phyloP scores from a whole-genome alignment of 306 rosid species.

The Dryas drummondii region DNA sequence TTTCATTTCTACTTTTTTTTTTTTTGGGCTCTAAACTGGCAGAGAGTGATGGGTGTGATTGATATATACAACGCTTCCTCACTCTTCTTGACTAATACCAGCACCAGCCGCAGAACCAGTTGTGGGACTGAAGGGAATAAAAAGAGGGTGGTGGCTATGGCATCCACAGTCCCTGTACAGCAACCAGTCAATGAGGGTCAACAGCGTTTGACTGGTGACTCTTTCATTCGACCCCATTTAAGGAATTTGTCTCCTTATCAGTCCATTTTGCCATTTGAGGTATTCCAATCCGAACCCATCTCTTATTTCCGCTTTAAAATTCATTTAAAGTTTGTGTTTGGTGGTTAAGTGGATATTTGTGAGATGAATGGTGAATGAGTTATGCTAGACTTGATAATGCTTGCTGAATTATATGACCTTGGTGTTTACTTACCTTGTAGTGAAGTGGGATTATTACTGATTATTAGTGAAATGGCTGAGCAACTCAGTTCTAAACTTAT shows the following conservation, averaged over 20 bases:
- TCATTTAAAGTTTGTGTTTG: background rate
- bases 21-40: background rate
- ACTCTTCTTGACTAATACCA: constrained; percentile 26
- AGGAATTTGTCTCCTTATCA: constrained; percentile 83
- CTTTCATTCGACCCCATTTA: constrained; percentile 82
- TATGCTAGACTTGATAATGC: background rate
- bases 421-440: background rate
- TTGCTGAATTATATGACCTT: background rate
- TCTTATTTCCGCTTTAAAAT: background rate
- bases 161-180: constrained; percentile 53
- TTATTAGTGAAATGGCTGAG: too few relatives aligned
- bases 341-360: background rate
- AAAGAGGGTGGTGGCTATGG: constrained; percentile 52
- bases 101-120: constrained; percentile 28
- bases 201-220: constrained; percentile 57
- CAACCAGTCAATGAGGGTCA: constrained; percentile 44
- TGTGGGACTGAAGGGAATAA: constrained; percentile 36
- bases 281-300: constrained; percentile 14
- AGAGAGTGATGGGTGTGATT: constrained; percentile 61
- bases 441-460: background rate
- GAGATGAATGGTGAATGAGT: background rate
- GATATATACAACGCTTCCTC: constrained; percentile 36
- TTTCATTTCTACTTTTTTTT: background rate
- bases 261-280: constrained; percentile 96
- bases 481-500: background rate